Conservation (phyloP, 371 early-diverging fungal genomes). For the Mortierella sp. region DNA sequence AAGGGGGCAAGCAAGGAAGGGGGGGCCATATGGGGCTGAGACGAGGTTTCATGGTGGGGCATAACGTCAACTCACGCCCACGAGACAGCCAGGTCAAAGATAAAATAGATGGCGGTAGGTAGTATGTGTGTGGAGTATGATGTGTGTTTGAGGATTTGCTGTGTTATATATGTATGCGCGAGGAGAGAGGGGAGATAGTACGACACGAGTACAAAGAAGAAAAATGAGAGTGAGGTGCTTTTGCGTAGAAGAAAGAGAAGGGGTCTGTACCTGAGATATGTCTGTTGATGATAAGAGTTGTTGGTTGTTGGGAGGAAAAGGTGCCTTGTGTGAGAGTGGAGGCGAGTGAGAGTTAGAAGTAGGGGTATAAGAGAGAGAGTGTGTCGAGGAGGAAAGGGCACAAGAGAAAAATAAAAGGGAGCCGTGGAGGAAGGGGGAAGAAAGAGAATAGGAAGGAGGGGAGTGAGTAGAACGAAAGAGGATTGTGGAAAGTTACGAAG, state of each 20-base stretch:
- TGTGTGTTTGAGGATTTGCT: conserved; percentile 7
- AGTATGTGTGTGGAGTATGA: neutral
- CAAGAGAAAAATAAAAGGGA: conserved; percentile 1
- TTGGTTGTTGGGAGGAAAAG: neutral
- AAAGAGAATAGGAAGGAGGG: neutral
- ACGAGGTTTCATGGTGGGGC: neutral
- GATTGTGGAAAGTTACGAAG: neutral
- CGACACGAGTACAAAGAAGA: conserved; percentile 1
- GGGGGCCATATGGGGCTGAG: neutral
- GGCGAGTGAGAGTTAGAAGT: neutral
- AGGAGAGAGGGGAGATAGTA: neutral
- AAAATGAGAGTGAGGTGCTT: neutral
- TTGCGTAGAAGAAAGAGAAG: neutral
- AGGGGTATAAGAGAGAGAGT: neutral
- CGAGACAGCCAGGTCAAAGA: neutral
- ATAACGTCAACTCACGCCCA: neutral
- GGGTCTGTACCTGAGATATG: conserved; percentile 16
- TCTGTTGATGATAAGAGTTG: neutral
- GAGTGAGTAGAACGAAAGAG: neutral
- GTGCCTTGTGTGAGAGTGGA: neutral
- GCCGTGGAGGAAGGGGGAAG: too few species aligned
- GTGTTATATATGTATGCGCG: neutral
- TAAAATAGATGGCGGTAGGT: neutral
- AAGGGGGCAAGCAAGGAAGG: neutral
- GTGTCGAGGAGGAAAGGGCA: neutral